Evolutionary conservation across 208 protist genomes (phyloP).

Genomic region (Leishmania guyanensis): DNA sequence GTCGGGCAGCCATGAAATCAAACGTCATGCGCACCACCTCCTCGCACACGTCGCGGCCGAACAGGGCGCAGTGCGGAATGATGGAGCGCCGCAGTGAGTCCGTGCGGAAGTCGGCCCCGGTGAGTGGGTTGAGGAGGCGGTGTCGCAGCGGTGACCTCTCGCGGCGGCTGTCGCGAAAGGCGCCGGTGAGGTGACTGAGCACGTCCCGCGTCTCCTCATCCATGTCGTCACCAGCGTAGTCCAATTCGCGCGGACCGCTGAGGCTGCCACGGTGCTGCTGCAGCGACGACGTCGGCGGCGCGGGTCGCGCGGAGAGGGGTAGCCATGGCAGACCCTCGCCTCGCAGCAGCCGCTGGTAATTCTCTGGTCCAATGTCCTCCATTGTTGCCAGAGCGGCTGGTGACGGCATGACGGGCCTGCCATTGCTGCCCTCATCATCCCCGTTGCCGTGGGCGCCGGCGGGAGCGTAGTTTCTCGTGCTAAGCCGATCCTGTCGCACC

Average conservation of each 20-base stretch:
- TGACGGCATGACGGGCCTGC: neutral
- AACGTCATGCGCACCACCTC: conserved; percentile 26
- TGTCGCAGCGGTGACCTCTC: conserved; percentile 20
- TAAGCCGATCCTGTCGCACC: conserved; percentile 13
- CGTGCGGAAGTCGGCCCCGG: conserved; percentile 1
- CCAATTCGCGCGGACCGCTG: neutral
- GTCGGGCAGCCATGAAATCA: conserved; percentile 29
- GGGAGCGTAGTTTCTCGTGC: conserved; percentile 5
- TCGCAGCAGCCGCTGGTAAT: conserved; percentile 2
- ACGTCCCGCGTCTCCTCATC: neutral
- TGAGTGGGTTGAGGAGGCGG: conserved; percentile 23
- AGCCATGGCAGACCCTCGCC: conserved; percentile 4
- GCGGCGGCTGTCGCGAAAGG: neutral
- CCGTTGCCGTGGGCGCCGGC: neutral
- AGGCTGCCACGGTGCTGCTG: neutral
- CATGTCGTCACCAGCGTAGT: neutral
- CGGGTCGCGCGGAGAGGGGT: neutral
- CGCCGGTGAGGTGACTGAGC: neutral
- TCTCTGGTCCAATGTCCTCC: conserved; percentile 1
- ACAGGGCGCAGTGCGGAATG: conserved; percentile 31
- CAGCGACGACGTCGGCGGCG: neutral
- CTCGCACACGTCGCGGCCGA: conserved; percentile 27
- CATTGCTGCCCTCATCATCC: neutral
- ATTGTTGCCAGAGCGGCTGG: neutral
- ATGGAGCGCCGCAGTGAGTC: conserved; percentile 27